phyloP scores from a whole-genome alignment of 2,329 filamentous ascomycete genomes.

The Colletotrichum musae region DNA sequence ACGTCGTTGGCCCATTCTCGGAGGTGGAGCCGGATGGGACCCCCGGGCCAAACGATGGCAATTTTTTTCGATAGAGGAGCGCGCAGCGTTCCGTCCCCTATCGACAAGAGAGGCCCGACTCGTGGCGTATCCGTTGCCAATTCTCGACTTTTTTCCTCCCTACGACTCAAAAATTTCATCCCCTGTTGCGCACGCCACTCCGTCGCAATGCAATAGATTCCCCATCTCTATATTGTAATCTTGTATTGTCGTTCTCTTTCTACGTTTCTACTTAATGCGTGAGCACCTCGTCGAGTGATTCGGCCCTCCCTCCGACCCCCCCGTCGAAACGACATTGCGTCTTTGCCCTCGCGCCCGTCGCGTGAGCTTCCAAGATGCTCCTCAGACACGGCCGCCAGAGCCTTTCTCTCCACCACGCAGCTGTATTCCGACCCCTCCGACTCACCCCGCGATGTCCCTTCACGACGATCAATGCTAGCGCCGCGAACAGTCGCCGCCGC shows the following conservation, averaged over 20 bases:
- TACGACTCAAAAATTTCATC: conserved; percentile 2
- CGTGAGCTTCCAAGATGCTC: conserved; percentile 38
- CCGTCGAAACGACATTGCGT: conserved; percentile 18
- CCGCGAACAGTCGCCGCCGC: background rate
- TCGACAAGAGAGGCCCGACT: background rate
- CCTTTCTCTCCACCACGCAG: conserved; percentile 39
- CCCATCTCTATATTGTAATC: conserved; percentile 38
- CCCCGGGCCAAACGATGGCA: conserved; percentile 12
- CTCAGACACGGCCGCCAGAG: conserved; percentile 35
- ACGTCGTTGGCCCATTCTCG: conserved; percentile 20
- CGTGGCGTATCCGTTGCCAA: background rate
- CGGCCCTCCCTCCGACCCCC: conserved; percentile 18
- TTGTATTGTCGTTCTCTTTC: conserved; percentile 19
- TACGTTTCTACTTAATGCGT: conserved; percentile 35
- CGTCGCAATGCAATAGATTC: conserved; percentile 19
- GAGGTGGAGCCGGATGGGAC: background rate
- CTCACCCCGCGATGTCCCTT: conserved; percentile 19
- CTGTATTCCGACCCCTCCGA: conserved; percentile 23
- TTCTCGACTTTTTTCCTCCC: background rate
- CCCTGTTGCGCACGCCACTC: conserved; percentile 3
- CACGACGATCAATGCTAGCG: conserved; percentile 6
- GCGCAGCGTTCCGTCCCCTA: background rate
- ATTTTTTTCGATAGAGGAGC: conserved; percentile 14
- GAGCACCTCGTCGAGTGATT: conserved; percentile 7
- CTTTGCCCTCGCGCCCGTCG: conserved; percentile 9